These are phyloP conservation scores for Pelargonium australe DNA, from an alignment of 441 rosid species.

Conservation along the genomic window DNA sequence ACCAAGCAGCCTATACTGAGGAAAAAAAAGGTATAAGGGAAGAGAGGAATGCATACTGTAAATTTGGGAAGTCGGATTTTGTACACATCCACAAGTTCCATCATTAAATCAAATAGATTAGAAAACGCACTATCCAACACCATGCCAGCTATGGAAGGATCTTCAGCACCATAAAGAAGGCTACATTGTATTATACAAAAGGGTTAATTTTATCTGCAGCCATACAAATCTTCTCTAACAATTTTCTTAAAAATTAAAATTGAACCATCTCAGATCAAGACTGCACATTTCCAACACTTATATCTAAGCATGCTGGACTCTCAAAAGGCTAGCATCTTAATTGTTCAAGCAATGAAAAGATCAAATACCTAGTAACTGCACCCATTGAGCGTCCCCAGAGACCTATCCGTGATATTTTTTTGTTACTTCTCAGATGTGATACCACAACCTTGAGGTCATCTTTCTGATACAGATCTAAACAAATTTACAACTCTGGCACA, in stretches of 20 bases:
- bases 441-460: constrained; percentile 85
- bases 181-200: constrained; percentile 42
- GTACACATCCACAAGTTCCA: constrained; percentile 94
- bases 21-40: background rate
- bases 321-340: background rate
- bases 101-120: constrained; percentile 83
- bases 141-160: constrained; percentile 94
- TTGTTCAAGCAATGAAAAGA: constrained; percentile 16
- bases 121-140: constrained; percentile 96
- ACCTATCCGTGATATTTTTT: constrained; percentile 66
- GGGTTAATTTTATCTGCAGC: background rate
- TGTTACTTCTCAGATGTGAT: constrained; percentile 67
- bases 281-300: background rate
- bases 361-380: constrained; percentile 80
- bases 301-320: background rate
- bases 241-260: background rate
- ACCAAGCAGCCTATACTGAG: no score
- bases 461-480: constrained; percentile 40
- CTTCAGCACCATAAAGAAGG: constrained; percentile 96
- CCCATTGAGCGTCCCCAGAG: constrained; percentile 99
- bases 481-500: constrained; percentile 16
- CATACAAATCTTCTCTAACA: background rate
- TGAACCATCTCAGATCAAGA: background rate
- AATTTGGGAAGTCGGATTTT: constrained; percentile 93
- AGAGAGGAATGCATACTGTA: constrained; percentile 45